Base-by-base conservation (phyloP, 2,329 filamentous ascomycete species). In the Podosphaera aphanis region DNA sequence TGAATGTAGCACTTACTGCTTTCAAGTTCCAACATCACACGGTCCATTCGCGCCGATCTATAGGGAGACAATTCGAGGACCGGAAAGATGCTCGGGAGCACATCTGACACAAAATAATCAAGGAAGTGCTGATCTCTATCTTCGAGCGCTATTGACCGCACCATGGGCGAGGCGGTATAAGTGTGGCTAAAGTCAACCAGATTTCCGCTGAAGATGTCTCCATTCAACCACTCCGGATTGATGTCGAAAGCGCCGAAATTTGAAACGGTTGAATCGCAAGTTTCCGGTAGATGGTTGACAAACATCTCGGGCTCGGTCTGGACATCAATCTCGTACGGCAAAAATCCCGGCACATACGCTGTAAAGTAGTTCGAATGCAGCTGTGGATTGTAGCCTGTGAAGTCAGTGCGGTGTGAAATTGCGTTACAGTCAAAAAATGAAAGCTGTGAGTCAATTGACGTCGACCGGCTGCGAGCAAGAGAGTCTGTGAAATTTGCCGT, bases 221-320 rank as follows among this genome's bases (percentile, higher is more conserved):
- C 70, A 2, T 67, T 63, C 49, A 59, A 52, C 47, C 82, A 71
- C 62, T 84, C 78, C 48, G 73, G 70, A 50, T 73, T 69, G 57
- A 72, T 74, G 57, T 77, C 71, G 59, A 77, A 81, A 52, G 79
- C 74, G 54, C 83, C 74, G 62, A 84, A 74, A 68, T 85, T 93
- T 0, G 86, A 92, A 33, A 85, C 78, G 27, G 83, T 83, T 11
- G 85, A 93, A 63, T 94, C 86, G 53, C 77, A 71, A 49, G 88
- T 69, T 13, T 85, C 81, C 3, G 83, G 84, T 47, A 93, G 72
- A 59, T 94, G 83, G 57, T 94, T 84, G 62, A 94, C 77, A 62
- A 83, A 93, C 68, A 92, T 85, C 55, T 94, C 84, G 52, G 83
- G 73, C 65, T 94, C 88, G 1, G 86, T 94, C 70, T 88, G 93